These are phyloP conservation scores for Alternaria panax DNA, from an alignment of 2,329 filamentous ascomycete species.

Conservation along the genomic window DNA sequence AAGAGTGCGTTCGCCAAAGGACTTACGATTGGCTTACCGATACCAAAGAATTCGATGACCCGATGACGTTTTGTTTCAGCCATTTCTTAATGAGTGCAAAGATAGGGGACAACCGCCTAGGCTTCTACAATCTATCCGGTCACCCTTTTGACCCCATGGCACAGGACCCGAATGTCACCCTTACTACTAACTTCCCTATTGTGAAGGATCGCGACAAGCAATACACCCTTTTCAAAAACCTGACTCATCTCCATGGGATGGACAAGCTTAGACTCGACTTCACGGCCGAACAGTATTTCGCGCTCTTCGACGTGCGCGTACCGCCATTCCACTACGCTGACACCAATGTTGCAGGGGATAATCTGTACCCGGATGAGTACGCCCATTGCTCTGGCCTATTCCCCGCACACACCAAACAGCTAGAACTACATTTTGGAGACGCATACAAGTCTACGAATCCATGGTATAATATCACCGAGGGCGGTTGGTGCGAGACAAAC, in stretches of 20 bases:
- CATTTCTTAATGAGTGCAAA: conserved; percentile 1
- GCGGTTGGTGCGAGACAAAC: not conserved
- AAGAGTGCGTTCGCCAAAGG: not conserved
- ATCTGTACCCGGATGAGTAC: not conserved
- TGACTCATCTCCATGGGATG: conserved; percentile 9
- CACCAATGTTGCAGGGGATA: not conserved
- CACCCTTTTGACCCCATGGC: not conserved
- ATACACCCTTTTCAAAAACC: not conserved
- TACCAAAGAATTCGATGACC: conserved; percentile 12
- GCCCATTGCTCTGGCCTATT: conserved; percentile 7
- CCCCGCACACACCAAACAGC: conserved; percentile 8
- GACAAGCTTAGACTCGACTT: conserved; percentile 23
- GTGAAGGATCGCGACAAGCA: not conserved
- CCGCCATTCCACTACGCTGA: conserved; percentile 19
- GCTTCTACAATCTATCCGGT: not conserved
- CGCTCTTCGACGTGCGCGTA: conserved; percentile 18
- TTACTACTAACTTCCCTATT: not conserved
- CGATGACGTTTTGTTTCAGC: conserved; percentile 12
- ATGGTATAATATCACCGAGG: conserved; percentile 10
- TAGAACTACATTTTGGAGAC: conserved; percentile 15
- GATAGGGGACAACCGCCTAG: not conserved
- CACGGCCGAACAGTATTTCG: conserved; percentile 14
- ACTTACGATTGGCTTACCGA: conserved; percentile 5
- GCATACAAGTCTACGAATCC: conserved; percentile 3
- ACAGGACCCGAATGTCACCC: not conserved